A percentile compares a stretch with the other conserved stretches of the same genome.
phyloP scores from a whole-genome alignment of 306 rosid genomes.

The Rubus idaeus region DNA sequence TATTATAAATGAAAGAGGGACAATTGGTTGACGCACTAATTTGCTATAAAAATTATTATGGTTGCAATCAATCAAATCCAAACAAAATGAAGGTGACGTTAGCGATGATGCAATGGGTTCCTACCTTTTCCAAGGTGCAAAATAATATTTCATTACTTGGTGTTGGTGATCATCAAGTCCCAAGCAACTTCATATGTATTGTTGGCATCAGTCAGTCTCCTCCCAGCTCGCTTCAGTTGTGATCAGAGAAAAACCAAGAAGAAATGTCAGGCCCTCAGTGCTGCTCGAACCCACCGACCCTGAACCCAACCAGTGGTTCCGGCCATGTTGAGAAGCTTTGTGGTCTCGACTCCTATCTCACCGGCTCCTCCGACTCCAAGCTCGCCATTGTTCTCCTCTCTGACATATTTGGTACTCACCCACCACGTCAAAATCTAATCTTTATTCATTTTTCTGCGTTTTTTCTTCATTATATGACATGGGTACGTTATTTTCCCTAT shows the following conservation, averaged over 20 bases:
- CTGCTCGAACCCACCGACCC: constrained; percentile 66
- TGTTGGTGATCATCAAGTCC: too few relatives aligned
- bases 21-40: too few relatives aligned
- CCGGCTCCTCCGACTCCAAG: constrained; percentile 55
- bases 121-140: too few relatives aligned
- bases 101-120: neutral
- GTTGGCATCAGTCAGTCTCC: too few relatives aligned
- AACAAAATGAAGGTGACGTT: neutral
- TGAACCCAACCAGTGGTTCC: constrained; percentile 46
- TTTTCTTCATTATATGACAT: neutral
- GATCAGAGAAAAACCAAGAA: neutral
- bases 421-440: neutral
- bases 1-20: too few relatives aligned
- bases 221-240: neutral
- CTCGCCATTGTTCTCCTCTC: constrained; percentile 50
- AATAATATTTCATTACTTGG: too few relatives aligned
- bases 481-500: neutral
- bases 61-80: neutral
- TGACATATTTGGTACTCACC: constrained; percentile 48
- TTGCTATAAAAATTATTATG: too few relatives aligned
- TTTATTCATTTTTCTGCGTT: neutral
- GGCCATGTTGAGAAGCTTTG: constrained; percentile 54
- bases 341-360: constrained; percentile 43
- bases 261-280: constrained; percentile 62
- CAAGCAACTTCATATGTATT: too few relatives aligned